These are phyloP conservation scores for Carex littledalei DNA, from an alignment of 176 grass and related monocot species.

Conservation along the genomic window DNA sequence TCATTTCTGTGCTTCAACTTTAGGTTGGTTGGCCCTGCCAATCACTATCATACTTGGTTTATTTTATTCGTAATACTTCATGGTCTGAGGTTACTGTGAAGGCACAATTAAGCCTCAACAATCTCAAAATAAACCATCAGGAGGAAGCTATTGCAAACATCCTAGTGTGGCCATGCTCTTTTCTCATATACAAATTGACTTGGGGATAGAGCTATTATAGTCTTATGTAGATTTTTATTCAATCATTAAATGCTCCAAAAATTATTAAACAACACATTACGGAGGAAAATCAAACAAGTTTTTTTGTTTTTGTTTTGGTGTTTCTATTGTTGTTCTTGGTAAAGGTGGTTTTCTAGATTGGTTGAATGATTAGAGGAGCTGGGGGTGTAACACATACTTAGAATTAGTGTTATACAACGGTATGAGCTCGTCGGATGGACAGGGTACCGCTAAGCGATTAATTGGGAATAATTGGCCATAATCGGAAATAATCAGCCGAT, in stretches of 20 bases:
- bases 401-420: not conserved
- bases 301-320: too few relatives aligned
- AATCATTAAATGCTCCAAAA: not conserved
- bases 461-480: too few relatives aligned
- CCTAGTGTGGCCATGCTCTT: too few relatives aligned
- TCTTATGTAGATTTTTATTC: not conserved
- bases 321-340: too few relatives aligned
- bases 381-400: not conserved
- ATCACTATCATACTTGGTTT: not conserved
- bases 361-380: not conserved
- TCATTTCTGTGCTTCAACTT: slow-evolving; percentile 3
- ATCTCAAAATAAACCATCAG: not conserved
- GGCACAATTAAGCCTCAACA: not conserved
- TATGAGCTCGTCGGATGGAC: too few relatives aligned
- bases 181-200: not conserved
- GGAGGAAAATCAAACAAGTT: not conserved
- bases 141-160: not conserved
- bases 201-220: not conserved
- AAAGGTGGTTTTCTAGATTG: too few relatives aligned
- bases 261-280: not conserved
- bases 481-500: too few relatives aligned
- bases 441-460: too few relatives aligned
- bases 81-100: not conserved
- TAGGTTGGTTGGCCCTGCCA: not conserved
- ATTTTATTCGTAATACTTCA: not conserved